phyloP scores from a whole-genome alignment of 768 basidiomycete genomes.

The Calocybe cyanea region DNA sequence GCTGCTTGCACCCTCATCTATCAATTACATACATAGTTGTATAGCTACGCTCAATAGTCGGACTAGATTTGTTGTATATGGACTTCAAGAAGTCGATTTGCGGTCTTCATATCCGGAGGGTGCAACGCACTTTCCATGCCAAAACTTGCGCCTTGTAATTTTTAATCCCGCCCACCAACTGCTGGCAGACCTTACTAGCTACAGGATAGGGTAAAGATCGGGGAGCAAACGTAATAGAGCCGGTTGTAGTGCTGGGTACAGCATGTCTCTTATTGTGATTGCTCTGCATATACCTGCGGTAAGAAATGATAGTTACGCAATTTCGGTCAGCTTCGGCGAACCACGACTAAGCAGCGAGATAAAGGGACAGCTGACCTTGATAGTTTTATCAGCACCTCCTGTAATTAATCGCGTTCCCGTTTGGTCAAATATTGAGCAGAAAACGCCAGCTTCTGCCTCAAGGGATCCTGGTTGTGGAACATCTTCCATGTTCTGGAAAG shows the following conservation, averaged over 20 bases:
- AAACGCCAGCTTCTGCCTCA: conserved; percentile 95
- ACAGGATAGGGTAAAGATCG: background rate
- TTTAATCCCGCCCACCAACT: no score
- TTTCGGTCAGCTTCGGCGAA: conserved; percentile 3
- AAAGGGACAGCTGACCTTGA: conserved; percentile 74
- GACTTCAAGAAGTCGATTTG: no score
- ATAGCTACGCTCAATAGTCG: background rate
- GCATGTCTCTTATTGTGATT: conserved; percentile 55
- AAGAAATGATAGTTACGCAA: background rate
- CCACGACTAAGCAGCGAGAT: conserved; percentile 2
- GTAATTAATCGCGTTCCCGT: conserved; percentile 94
- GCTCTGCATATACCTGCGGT: conserved; percentile 73
- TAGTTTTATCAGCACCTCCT: conserved; percentile 97
- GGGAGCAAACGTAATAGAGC: conserved; percentile 6
- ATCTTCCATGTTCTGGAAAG: conserved; percentile 93
- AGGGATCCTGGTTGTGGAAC: conserved; percentile 96
- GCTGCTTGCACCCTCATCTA: background rate
- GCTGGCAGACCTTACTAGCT: no score
- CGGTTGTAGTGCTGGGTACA: no score
- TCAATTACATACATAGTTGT: background rate
- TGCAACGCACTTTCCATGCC: no score
- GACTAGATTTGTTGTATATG: no score
- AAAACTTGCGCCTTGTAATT: no score
- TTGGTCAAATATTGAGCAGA: conserved; percentile 95
- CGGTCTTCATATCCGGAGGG: background rate